A percentile compares a stretch with the other conserved stretches of the same genome.
Evolutionary conservation across 1,284 basidiomycete genomes (phyloP).

Genomic region (Irpex sp.): DNA sequence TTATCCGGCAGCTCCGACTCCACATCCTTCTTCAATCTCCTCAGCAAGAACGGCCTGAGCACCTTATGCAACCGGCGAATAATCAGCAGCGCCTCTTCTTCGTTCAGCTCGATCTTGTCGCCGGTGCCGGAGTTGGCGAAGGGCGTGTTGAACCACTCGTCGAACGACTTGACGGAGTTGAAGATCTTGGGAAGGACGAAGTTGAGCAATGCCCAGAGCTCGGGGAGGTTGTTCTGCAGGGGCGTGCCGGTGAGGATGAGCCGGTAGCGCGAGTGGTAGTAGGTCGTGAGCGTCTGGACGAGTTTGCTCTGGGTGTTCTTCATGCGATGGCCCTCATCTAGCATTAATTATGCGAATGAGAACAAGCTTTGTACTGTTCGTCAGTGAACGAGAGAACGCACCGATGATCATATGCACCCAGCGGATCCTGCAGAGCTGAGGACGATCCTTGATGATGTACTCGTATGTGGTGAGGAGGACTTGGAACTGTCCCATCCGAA

Average conservation of each 20-base stretch:
- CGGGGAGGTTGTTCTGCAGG: conserved; percentile 97
- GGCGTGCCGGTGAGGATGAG: conserved; percentile 98
- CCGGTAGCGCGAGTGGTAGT: conserved; percentile 92
- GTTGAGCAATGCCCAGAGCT: conserved; percentile 97
- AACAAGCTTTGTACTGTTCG: no score
- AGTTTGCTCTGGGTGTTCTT: conserved; percentile 99
- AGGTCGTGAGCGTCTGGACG: conserved; percentile 88
- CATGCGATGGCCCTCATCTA: conserved; percentile 99
- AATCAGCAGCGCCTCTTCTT: conserved; percentile 98
- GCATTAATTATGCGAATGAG: conserved; percentile 7
- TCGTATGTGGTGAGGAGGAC: conserved; percentile 98
- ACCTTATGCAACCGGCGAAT: conserved; percentile 99
- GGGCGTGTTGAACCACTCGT: conserved; percentile 99
- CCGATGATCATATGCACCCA: conserved; percentile 99
- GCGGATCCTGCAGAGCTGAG: conserved; percentile 86
- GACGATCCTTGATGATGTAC: conserved; percentile 98
- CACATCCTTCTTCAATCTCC: conserved; percentile 98
- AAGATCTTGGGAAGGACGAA: conserved; percentile 98
- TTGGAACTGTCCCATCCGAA: conserved; percentile 85
- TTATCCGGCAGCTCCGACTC: conserved; percentile 98
- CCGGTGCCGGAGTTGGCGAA: conserved; percentile 96
- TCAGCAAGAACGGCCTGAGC: conserved; percentile 93
- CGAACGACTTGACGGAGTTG: conserved; percentile 99
- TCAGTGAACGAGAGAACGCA: conserved; percentile 27
- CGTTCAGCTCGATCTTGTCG: conserved; percentile 98